Evolutionary conservation across 768 basidiomycete species (phyloP), one percentile per base, ranked within the genome.

Genomic region (Suillus occidentalis): DNA sequence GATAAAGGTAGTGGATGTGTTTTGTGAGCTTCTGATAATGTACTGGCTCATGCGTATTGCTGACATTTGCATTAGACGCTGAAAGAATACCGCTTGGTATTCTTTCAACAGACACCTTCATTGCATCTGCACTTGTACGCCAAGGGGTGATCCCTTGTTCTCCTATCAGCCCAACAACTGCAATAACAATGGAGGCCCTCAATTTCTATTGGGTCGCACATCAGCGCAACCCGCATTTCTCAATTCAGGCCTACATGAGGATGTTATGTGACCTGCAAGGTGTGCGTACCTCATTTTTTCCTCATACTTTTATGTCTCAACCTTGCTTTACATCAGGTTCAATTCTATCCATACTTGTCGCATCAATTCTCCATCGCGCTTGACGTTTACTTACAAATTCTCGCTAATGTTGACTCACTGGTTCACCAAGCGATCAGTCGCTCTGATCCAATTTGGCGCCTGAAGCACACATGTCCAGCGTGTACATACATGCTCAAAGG

Each of bases 161-260:
- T 8, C 65, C 65, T 9, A 60, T 63, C 13, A 22, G 45, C 13
- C 65, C 65, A 5, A 14, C 62, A 25, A 52, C 53, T 2, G 63
- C 16, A 3, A 53, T 66, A 20, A 66, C 65, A 8, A 31, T 60
- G 4, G 36, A 66, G 4, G n/a, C 53, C 12, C 37, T 63, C 4
- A 31, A 68, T n/a, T 50, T 71, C 2, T 73, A 63, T 56, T 56
- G 62, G 8, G 18, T 64, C 0, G 55, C 70, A 22, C 66, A 37
- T 8, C 45, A 65, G 0, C 60, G 59, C 16, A 65, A 61, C 28
- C 74, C 70, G 3, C 68, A 66, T 20, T 65, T 70, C 9, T 68
- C 69, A 2, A 67, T 72, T 7, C 69, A 75, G 50, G 65, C 68
- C 2, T 70, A 67, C 25, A 64, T 72, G 6, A 68, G 68, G 43